Evolutionary conservation across 768 basidiomycete genomes (phyloP).

Genomic region (Auriscalpium orientale): DNA sequence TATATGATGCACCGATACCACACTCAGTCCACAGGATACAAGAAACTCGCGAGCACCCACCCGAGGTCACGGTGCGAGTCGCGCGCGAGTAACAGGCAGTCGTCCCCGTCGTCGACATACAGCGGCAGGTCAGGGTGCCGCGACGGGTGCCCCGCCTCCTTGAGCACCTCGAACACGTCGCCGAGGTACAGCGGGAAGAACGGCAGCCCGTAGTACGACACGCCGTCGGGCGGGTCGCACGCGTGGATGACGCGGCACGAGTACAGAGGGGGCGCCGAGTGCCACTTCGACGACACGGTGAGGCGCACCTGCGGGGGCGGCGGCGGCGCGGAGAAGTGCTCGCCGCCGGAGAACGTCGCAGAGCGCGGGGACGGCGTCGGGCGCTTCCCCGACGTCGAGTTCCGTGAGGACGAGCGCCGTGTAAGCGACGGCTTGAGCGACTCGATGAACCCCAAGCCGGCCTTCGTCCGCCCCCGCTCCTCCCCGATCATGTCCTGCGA

Average conservation of each 20-base stretch:
- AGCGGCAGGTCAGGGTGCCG: conserved; percentile 66
- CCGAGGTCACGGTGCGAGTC: conserved; percentile 51
- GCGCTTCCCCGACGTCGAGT: neutral
- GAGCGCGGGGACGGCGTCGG: conserved; percentile 1
- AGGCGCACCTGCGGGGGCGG: conserved; percentile 10
- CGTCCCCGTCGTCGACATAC: conserved; percentile 69
- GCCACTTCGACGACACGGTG: conserved; percentile 12
- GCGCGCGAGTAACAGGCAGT: conserved; percentile 70
- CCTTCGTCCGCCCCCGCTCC: conserved; percentile 4
- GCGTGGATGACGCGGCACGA: conserved; percentile 61
- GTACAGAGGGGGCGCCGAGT: conserved; percentile 39
- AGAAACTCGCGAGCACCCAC: conserved; percentile 79
- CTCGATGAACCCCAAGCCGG: neutral
- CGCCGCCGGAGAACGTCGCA: neutral
- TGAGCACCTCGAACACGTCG: conserved; percentile 58
- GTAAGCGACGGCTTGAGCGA: neutral
- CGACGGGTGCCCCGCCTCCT: conserved; percentile 75
- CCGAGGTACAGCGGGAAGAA: conserved; percentile 67
- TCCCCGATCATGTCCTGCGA: neutral
- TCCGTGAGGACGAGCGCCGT: conserved; percentile 14
- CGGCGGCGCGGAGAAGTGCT: conserved; percentile 18
- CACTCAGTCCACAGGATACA: conserved; percentile 48
- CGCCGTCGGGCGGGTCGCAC: conserved; percentile 54
- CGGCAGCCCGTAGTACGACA: conserved; percentile 65
- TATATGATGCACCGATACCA: neutral